Evolutionary conservation across 805 yeast genomes (phyloP).

Genomic region (Kodamaea hsintzibuensis): DNA sequence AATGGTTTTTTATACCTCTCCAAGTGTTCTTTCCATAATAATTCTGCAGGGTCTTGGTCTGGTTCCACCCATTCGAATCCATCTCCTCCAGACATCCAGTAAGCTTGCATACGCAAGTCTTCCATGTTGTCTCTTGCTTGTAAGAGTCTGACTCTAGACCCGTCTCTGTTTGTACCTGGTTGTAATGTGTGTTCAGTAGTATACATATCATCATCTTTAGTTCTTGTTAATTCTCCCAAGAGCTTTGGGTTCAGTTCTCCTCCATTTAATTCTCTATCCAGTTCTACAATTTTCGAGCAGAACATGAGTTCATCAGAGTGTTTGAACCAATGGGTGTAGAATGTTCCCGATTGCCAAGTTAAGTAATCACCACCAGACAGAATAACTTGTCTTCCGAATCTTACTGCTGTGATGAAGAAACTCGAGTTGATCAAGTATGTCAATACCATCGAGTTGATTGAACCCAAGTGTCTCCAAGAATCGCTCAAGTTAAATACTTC

Average conservation of each 20-base stretch:
- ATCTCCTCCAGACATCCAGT: constrained; percentile 86
- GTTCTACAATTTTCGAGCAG: constrained; percentile 63
- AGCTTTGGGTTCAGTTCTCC: constrained; percentile 34
- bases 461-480: constrained; percentile 37
- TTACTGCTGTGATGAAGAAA: constrained; percentile 42
- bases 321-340: constrained; percentile 60
- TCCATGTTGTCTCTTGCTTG: constrained; percentile 52
- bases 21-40: constrained; percentile 41
- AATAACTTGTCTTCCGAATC: constrained; percentile 39
- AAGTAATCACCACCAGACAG: constrained; percentile 51
- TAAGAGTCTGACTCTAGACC: constrained; percentile 39
- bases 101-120: constrained; percentile 71
- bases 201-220: constrained; percentile 22
- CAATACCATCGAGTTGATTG: constrained; percentile 48
- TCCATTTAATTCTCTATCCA: constrained; percentile 57
- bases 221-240: constrained; percentile 40
- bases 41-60: constrained; percentile 83
- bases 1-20: constrained; percentile 19
- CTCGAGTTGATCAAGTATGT: constrained; percentile 43
- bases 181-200: constrained; percentile 25
- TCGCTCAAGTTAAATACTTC: constrained; percentile 40
- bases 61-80: constrained; percentile 90
- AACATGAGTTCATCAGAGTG: constrained; percentile 70
- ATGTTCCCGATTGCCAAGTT: constrained; percentile 65
- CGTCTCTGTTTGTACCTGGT: constrained; percentile 39